Evolutionary conservation across 2,329 filamentous ascomycete species (phyloP), one percentile per base, ranked within the genome.

Genomic region (Fusarium staphyleae): DNA sequence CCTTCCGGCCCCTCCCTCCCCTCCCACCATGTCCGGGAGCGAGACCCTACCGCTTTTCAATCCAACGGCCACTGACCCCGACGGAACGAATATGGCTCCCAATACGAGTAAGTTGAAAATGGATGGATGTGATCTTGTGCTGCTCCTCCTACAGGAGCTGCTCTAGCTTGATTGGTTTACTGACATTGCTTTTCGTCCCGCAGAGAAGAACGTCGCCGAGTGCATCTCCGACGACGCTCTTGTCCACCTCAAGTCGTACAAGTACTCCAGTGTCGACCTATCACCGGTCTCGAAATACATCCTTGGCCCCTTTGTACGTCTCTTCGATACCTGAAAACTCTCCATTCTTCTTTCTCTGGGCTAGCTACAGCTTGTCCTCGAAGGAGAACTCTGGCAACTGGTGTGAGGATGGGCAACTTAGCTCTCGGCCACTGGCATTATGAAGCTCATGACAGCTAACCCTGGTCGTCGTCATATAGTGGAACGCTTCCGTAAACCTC

Each of bases 221-320:
- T 89, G 88, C 75, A 79, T 98, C 65, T 96, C 93, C 22, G 91
- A 96, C 68, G 92, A 98, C 69, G 91, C 91, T 48, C 84, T 99
- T 65, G 81, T 89, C 55, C 93, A 97, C 73, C 87, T 99, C 67
- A 95, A 92, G 76, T 87, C 88, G 55, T 99, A 99, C 86, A 96
- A 97, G 73, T 99, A 99, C 77, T 96, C 92, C 66, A 91, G 89
- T 69, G 92, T 99, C 75, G 95, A 99, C 81, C 93, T 96, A 77
- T 97, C 93, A 43, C 88, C 90, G 58, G 86, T 97, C 54, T 98
- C 95, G 51, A 85, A 93, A 74, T 96, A 98, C 75, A 90, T 99
- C 71, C 83, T 99, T 43, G 90, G 88, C 66, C 93, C 96, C 71
- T 99, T 96, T 79, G 95, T 98, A 89, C 74, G 88, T 77, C 39